These are phyloP conservation scores for Fusarium acutatum DNA, from an alignment of 2,329 filamentous ascomycete species.

Conservation along the genomic window DNA sequence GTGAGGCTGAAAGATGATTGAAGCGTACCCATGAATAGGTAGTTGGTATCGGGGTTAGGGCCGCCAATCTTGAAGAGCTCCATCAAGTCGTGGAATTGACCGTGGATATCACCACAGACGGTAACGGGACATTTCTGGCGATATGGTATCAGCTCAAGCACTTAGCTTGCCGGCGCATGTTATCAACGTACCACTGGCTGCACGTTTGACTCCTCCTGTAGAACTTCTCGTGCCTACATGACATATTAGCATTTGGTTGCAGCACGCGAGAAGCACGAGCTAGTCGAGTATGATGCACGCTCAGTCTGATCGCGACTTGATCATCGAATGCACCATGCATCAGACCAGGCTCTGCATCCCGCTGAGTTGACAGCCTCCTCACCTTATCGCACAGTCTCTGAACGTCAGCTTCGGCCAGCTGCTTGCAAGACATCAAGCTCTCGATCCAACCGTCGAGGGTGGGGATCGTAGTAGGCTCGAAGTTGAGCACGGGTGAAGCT, in stretches of 20 bases:
- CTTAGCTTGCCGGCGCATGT: conserved; percentile 16
- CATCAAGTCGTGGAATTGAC: conserved; percentile 99
- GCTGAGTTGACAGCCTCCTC: conserved; percentile 36
- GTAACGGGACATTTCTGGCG: conserved; percentile 95
- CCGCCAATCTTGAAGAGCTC: conserved; percentile 99
- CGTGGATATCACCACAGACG: conserved; percentile 98
- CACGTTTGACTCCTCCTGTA: conserved; percentile 98
- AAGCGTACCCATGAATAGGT: conserved; percentile 93
- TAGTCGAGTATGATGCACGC: conserved; percentile 18
- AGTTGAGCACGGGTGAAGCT: conserved; percentile 71
- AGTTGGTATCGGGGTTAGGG: conserved; percentile 97
- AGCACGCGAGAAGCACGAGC: conserved; percentile 45
- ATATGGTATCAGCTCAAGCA: conserved; percentile 41
- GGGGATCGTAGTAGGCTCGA: conserved; percentile 87
- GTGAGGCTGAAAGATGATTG: neutral
- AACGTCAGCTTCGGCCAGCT: conserved; percentile 92
- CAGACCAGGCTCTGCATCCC: neutral
- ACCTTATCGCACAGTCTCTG: conserved; percentile 98
- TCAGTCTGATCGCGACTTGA: neutral
- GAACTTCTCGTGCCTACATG: conserved; percentile 85
- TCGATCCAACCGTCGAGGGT: conserved; percentile 99
- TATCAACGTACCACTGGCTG: conserved; percentile 87
- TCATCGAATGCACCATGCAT: neutral
- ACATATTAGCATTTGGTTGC: conserved; percentile 43
- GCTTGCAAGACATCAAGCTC: conserved; percentile 98